Base-by-base conservation (phyloP, 257 asterid species). In the Plantago elongata region DNA sequence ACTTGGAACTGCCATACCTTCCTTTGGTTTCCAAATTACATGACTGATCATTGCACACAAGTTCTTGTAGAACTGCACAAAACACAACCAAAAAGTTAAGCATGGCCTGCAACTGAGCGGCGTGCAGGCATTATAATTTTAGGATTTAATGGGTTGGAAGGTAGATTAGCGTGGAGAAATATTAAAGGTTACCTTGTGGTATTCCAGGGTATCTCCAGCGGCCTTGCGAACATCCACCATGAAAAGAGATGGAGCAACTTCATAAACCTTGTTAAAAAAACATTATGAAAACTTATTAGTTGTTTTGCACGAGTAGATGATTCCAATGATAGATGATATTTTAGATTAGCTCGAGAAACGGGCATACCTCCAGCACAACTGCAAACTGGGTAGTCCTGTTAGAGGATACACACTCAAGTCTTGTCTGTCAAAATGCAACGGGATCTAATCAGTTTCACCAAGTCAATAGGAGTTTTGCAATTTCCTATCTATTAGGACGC, bases 141-240 rank as follows among this genome's bases (percentile, higher is more conserved):
- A 51, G 57, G 13, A 51, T 52, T 52, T 22, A 3, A 37, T 18
- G 13, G 11, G 58, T 15, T 9, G 9, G 40, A 52, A 22, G 9
- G 14, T 22, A 17, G 30, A 22, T 34, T 15, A 52, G 5, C 10
- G 29, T 15, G 12, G 5, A 51, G 12, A 10, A 52, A 17, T 22
- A 62, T 16, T 51, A 49, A 65, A 66, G 59, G 73, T 45, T 38
- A 88, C 95, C 93, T 81, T 84, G 71, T 92, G 97, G 76, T 88
- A 92, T 71, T 92, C 97, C 62, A 92, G 84, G 51, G 95, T 86
- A 65, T 83, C 98, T 52, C 97, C 99, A 42, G 95, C 95, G 57
- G 93, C 89, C 77, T 88, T 88, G 40, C 99, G 85, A 47, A 84
- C 95, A 62, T 92, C 99, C 70, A 89, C 97, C 99, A 89, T 89